Base-by-base conservation (phyloP, 169 alveolate species). In the Eimeria zaria region DNA sequence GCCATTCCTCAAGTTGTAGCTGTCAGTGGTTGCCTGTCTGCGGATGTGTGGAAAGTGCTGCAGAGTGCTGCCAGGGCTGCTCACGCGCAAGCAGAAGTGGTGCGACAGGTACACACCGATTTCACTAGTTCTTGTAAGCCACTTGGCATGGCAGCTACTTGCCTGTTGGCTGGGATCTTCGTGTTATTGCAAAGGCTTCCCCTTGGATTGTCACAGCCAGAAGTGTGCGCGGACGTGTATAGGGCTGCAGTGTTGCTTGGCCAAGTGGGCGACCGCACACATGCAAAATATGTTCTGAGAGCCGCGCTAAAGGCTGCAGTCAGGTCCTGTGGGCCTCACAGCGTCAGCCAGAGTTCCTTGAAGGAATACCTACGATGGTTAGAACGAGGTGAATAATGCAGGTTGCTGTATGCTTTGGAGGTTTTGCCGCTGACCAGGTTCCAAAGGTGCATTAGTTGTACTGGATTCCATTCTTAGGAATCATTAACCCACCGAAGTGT, bases 1-100 rank as follows among this genome's bases (percentile, higher is more conserved):
- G 76, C 91, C 41, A 83, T 83, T 58, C 73, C 91, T 22, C 74
- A 51, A 1, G 76, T 33, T n/a, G 55, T 83, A 36, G 91, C 91
- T 33, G 91, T 60, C 74, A 83, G 76, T 83, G 91, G 91, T 33
- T 55, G 69, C 55, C 51, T 83, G 71, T 83, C 91, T 39, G 18
- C 76, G 33, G 91, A 55, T 55, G 74, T 60, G 53, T 83, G 91
- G 91, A 55, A 36, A 27, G 91, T 76, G 33, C 76, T 83, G 53
- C 91, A 83, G 55, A 36, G 73, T 36, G 91, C 67, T 4, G 91
- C 91, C 91, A 51, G 91, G 71, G 91, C 91, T 48, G 91, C 91
- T 2, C 73, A 83, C 76, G 76, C 76, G 36, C 74, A 83, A 30
- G 91, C 76, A 39, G 33, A 55, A 11, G 73, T 18, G 55, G 39